Conservation (phyloP, 345 rosid species). For the Triadica sebifera region DNA sequence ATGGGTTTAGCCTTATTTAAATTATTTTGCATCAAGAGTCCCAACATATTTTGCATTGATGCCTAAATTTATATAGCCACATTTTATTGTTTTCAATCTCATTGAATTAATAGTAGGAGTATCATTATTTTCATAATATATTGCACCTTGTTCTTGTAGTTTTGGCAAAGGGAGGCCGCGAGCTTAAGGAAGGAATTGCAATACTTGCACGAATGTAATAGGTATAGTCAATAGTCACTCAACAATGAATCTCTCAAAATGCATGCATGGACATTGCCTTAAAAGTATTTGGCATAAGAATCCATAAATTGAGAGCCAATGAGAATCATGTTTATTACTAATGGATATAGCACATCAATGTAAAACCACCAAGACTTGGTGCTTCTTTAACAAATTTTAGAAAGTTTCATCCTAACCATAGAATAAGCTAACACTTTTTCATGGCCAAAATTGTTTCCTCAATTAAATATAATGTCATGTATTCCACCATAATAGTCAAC, state of each 20-base stretch:
- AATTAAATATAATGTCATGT: neutral
- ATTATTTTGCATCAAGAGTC: no score
- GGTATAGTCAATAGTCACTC: constrained; percentile 35
- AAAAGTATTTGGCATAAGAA: neutral
- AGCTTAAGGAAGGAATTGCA: constrained; percentile 66
- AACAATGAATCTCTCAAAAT: neutral
- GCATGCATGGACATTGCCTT: neutral
- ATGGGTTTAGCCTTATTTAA: no score
- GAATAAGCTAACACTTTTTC: neutral
- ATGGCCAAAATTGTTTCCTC: neutral
- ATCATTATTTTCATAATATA: neutral
- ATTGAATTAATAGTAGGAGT: no score
- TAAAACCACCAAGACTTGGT: neutral
- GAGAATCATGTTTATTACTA: neutral
- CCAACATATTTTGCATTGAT: no score
- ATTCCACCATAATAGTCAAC: neutral
- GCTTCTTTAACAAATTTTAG: neutral
- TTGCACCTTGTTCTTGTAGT: constrained; percentile 33
- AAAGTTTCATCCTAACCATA: neutral
- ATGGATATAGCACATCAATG: neutral
- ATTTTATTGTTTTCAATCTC: no score
- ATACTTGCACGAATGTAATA: constrained; percentile 62
- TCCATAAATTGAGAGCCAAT: neutral
- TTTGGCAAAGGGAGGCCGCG: constrained; percentile 77
- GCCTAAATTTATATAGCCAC: no score